Base-by-base conservation (phyloP, 805 yeast genomes). In the Zygotorulaspora danielsina region DNA sequence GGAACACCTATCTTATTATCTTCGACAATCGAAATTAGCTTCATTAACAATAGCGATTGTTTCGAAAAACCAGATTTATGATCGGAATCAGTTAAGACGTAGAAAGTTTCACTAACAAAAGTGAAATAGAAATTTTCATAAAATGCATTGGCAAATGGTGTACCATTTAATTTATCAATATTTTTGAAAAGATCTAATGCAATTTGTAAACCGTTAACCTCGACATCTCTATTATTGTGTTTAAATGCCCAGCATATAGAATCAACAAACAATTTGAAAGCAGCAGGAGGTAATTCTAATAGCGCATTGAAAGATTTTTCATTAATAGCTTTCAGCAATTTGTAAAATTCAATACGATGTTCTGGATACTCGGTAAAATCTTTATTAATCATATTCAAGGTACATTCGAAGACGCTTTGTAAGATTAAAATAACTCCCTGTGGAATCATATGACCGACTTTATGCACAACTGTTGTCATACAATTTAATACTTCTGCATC, bases 161-260 rank as follows among this genome's bases (percentile, higher is more conserved):
- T 64, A n/a, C 67, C 57, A 4, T 87, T 87, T 49, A 85, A 69
- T 38, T 74, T 77, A 49, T 88, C 90, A 50, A 93, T 89, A 61
- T 93, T 93, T 51, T 77, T 79, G 44, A 90, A 72, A 46, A 93
- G 71, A 57, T 90, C 97, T 41, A 83, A 72, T 22, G 93, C 85
- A 48, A 93, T 73, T 27, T 81, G 76, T 52, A 93, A 75, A 19
- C 98, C 99, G 39, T 81, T 81, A 48, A 83, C 89, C 64, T 93
- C 98, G 40, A 93, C 97, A 40, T 90, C 97, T 63, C 97, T 79
- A 65, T 93, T 89, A 57, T 89, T 93, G 64, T 93, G 99, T 66
- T 93, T 90, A 64, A 93, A 85, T 0, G 97, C 97, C 99, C 99
- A 93, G 56, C 93, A 71, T 32, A 95, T 89, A 2, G 97, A 95